Percentiles rank a stretch among this genome's conserved stretches.
These are phyloP conservation scores for Lactifluus volemus DNA, from an alignment of 768 basidiomycete species.

Conservation along the genomic window DNA sequence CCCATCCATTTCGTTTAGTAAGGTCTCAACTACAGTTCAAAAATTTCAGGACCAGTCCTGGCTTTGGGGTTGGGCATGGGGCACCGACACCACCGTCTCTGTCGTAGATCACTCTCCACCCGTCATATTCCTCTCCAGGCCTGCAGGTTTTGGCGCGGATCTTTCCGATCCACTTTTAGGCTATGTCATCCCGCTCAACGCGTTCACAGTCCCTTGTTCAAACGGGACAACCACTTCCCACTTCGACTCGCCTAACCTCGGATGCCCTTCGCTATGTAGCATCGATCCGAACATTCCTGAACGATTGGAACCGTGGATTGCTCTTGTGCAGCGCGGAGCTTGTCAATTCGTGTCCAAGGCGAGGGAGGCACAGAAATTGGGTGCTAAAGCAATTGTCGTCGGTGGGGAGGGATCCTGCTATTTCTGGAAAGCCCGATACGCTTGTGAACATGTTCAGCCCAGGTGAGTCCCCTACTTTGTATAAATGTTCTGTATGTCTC, in stretches of 20 bases:
- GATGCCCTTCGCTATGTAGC: constrained; percentile 63
- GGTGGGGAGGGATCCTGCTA: constrained; percentile 69
- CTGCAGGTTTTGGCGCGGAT: constrained; percentile 70
- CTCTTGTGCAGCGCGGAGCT: constrained; percentile 78
- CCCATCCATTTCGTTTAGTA: constrained; percentile 23
- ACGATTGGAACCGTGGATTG: constrained; percentile 73
- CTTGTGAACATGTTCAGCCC: constrained; percentile 91
- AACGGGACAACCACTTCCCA: constrained; percentile 14
- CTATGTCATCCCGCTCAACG: constrained; percentile 30
- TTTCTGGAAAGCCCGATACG: constrained; percentile 59
- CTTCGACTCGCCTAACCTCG: constrained; percentile 34
- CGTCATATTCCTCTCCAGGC: constrained; percentile 59
- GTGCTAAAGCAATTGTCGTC: constrained; percentile 86
- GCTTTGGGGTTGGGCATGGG: constrained; percentile 35
- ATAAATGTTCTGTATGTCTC: not conserved
- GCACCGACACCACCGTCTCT: constrained; percentile 45
- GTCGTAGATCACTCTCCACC: constrained; percentile 68
- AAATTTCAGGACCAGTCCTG: constrained; percentile 25
- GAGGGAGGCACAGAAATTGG: constrained; percentile 41
- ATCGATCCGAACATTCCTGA: constrained; percentile 47
- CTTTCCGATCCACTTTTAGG: constrained; percentile 42
- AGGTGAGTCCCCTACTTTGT: constrained; percentile 38
- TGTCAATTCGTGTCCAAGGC: constrained; percentile 91
- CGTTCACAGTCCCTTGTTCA: constrained; percentile 37
- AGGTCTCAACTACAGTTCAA: constrained; percentile 21